Evolutionary conservation across 164 flowering plant species (phyloP).

Genomic region (Vitis labrusca): DNA sequence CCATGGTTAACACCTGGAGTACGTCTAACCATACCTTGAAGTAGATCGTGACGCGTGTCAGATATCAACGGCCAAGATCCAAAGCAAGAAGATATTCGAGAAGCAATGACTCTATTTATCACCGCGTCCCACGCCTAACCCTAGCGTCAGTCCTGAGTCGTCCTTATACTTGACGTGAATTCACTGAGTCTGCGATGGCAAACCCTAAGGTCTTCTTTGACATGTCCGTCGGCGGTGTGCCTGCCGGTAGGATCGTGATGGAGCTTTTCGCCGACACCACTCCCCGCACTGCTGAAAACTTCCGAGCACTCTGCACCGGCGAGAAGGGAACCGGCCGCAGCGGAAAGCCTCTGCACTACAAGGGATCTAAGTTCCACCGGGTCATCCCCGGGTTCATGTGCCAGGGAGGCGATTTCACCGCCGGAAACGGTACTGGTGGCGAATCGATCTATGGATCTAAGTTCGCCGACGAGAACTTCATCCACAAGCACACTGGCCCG

Average conservation of each 20-base stretch:
- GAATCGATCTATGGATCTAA: constrained; percentile 25
- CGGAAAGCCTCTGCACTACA: constrained; percentile 17
- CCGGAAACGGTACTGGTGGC: constrained; percentile 27
- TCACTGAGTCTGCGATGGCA: constrained; percentile 4
- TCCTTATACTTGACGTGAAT: too few species aligned
- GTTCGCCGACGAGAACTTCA: constrained; percentile 23
- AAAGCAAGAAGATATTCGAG: too few species aligned
- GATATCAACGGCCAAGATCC: too few species aligned
- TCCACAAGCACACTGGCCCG: constrained; percentile 18
- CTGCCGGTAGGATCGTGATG: constrained; percentile 19
- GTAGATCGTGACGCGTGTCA: too few species aligned
- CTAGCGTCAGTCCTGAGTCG: too few species aligned
- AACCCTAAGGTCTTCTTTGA: constrained; percentile 22
- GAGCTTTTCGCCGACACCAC: constrained; percentile 17
- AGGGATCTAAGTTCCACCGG: constrained; percentile 17
- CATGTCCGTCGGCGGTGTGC: constrained; percentile 7
- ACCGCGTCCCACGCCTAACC: too few species aligned
- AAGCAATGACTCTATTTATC: too few species aligned
- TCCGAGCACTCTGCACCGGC: constrained; percentile 30
- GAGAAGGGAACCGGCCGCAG: constrained; percentile 20
- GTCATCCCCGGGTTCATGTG: constrained; percentile 27
- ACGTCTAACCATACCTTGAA: too few species aligned
- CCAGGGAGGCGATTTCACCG: constrained; percentile 25
- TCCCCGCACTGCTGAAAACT: constrained; percentile 25
- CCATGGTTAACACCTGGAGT: too few species aligned